Evolutionary conservation across 208 protist species (phyloP), one percentile per base, ranked within the genome.

Genomic region (Crithidia acanthocephali): DNA sequence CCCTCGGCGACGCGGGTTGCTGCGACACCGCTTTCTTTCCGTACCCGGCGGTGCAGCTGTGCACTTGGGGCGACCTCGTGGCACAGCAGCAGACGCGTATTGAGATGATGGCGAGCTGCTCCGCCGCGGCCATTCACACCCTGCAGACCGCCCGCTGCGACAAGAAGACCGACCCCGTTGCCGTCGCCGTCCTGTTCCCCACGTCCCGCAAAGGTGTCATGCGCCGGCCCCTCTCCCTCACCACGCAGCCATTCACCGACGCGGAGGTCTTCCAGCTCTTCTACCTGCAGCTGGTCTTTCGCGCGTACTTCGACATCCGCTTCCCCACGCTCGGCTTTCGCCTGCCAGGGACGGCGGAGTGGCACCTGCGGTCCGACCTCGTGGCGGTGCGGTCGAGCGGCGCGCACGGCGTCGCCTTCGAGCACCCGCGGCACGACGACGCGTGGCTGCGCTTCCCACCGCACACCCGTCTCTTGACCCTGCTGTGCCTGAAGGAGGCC

Each of bases 191-290:
- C n/a, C 7, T 73, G 56, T 64, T 79, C n/a, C 74, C 79, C 33
- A 69, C 48, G 5, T 48, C 67, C 2, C 79, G 63, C 55, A 84
- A 84, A 27, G 79, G 79, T 10, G 50, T 68, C 15, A 63, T 80
- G 52, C 69, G 70, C 11, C 44, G 51, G 1, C 74, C 77, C 1
- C 58, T 72, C 16, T 86, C 78, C 16, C 73, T 89, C 35, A 79
- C 74, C 10, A 87, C 86, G 35, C 51, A 82, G 48, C 83, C 88
- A 20, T 96, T 93, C 69, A 81, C 78, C 48, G 91, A 96, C 53
- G 86, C 83, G 2, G 91, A 96, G 70, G 77, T 96, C 25, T 96
- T 96, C 68, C 88, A 96, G 79, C 78, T 94, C 1, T 86, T 92
- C 55, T 94, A 94, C 74, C 23, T 94, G 15, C 91, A 96, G 62